Evolutionary conservation across 305 asterid genomes (phyloP).

Genomic region (Fraxinus xanthoxyloides): DNA sequence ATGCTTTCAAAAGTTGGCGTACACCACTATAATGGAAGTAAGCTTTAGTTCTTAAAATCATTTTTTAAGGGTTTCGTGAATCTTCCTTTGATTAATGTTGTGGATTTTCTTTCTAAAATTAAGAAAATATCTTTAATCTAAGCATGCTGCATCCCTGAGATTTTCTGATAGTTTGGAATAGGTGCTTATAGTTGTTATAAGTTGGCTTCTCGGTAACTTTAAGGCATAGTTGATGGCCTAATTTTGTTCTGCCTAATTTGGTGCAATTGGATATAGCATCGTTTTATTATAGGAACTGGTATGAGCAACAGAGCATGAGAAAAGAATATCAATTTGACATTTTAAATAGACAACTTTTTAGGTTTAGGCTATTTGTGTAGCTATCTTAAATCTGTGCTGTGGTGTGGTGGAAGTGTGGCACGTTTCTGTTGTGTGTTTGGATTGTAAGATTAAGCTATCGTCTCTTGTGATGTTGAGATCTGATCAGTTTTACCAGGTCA

Average conservation of each 20-base stretch:
- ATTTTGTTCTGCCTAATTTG: background rate
- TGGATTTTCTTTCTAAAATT: background rate
- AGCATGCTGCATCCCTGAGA: background rate
- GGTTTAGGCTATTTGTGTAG: background rate
- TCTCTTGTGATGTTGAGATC: background rate
- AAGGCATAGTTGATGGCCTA: background rate
- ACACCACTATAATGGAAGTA: constrained; percentile 68
- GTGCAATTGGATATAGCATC: background rate
- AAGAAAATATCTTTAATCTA: background rate
- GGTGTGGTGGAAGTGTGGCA: background rate
- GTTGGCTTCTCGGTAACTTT: background rate
- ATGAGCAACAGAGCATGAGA: background rate
- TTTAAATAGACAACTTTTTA: background rate
- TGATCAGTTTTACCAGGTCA: background rate
- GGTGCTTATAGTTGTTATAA: background rate
- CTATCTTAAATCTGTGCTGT: background rate
- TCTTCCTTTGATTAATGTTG: background rate
- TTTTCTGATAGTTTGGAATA: background rate
- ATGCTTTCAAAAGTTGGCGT: constrained; percentile 70
- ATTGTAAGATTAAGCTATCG: background rate
- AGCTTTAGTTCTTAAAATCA: constrained; percentile 19
- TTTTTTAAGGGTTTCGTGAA: background rate
- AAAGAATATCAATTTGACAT: background rate
- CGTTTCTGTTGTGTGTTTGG: background rate
- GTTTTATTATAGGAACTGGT: background rate